Conservation (phyloP, 768 basidiomycete genomes). For the Lyophyllum shimeji region DNA sequence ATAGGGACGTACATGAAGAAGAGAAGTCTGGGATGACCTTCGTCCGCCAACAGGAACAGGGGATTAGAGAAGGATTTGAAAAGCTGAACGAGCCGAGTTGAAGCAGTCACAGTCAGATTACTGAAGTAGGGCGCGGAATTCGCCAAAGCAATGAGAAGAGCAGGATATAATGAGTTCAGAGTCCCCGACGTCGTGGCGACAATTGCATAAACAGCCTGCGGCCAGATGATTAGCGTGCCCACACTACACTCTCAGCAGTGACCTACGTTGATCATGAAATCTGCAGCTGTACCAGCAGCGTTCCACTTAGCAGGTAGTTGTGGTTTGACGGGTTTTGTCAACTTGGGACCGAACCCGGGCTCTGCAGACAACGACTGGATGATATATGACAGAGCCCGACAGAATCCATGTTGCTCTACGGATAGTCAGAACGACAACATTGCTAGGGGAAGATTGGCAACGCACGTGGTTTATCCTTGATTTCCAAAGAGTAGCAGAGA, state of each 20-base stretch:
- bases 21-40: constrained; percentile 89
- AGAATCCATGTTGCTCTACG: constrained; percentile 86
- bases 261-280: constrained; percentile 85
- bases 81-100: constrained; percentile 82
- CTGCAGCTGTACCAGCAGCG: constrained; percentile 69
- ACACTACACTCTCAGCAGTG: neutral
- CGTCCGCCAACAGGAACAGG: constrained; percentile 86
- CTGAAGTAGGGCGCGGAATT: constrained; percentile 89
- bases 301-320: constrained; percentile 78
- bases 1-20: constrained; percentile 75
- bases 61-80: constrained; percentile 92
- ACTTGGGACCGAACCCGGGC: constrained; percentile 66
- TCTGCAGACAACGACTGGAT: constrained; percentile 91
- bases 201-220: constrained; percentile 83
- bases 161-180: constrained; percentile 85
- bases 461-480: constrained; percentile 92
- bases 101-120: constrained; percentile 76
- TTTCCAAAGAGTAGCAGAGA: constrained; percentile 78
- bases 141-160: constrained; percentile 85
- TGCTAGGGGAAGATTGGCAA: constrained; percentile 6
- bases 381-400: constrained; percentile 87
- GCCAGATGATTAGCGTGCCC: neutral
- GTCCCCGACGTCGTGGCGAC: constrained; percentile 85
- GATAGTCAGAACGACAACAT: neutral
- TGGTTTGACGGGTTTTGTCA: constrained; percentile 63